Evolutionary conservation across 345 rosid species (phyloP), one percentile per base, ranked within the genome.

Genomic region (Barbarea vulgaris): DNA sequence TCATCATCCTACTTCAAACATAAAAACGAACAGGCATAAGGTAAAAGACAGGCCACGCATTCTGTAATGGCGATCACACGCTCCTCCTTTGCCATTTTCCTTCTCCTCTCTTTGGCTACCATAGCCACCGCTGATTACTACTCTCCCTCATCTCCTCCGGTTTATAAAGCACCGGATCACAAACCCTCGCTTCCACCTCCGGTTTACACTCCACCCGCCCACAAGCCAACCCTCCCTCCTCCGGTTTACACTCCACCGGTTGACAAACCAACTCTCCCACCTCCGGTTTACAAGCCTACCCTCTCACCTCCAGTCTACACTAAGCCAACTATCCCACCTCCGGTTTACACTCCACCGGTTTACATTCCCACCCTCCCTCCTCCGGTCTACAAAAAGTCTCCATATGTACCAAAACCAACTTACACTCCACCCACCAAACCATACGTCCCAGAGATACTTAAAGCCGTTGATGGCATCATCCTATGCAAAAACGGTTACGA

Each of bases 381-480:
- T 9, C 76, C 76, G 17, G 63, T 73, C 11, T 73, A 74, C 67
- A 53, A 53, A 69, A 70, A 54, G 66, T 24, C 76, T 76, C 63
- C 80, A 52, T 69, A 76, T 44, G 59, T 46, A 15, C 75, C 80
- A 33, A 70, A 77, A 63, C 66, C 66, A 54, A 62, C 75, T 18
- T 76, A 76, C 75, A 3, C 33, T 46, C 53, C 72, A 69, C 52
- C 76, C 47, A 9, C 71, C 30, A 77, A 77, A 6, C 72, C 76
- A 46, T 63, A 77, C 37, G 52, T 63, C 12, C 76, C 80, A 48
- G 72, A 77, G 73, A 57, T 77, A 27, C 41, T 48, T 58, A 41
- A 64, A 31, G 73, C 64, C 47, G 74, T 86, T 77, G 81, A 84
- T 77, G 92, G 96, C 9, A 71, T 84, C 76, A 78, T 84, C 67